Evolutionary conservation across 768 basidiomycete genomes (phyloP).

Genomic region (Mycena olivaceomarginata): DNA sequence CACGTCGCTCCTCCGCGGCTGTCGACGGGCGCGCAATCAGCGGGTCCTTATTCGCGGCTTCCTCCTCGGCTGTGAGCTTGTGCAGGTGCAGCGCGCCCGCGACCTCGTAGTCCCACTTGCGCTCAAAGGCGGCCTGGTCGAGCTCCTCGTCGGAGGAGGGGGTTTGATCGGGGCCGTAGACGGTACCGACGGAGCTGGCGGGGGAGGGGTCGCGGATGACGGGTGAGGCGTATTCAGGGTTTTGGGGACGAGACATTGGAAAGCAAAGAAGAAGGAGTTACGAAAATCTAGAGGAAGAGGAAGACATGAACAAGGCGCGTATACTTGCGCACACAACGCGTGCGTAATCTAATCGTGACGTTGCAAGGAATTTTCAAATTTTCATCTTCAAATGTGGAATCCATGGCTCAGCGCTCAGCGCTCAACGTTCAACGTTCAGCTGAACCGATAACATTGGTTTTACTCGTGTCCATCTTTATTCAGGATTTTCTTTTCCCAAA

Average conservation of each 20-base stretch:
- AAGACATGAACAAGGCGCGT: neutral
- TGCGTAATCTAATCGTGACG: no score
- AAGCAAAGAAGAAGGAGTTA: neutral
- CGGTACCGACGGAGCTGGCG: constrained; percentile 71
- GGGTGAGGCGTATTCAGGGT: constrained; percentile 68
- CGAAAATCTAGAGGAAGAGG: neutral
- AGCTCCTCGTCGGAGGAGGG: constrained; percentile 68
- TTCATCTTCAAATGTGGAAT: no score
- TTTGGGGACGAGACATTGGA: constrained; percentile 31
- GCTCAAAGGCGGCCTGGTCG: constrained; percentile 61
- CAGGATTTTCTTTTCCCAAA: no score
- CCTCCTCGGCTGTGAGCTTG: constrained; percentile 62
- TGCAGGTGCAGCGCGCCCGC: constrained; percentile 54
- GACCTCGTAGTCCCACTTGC: constrained; percentile 60
- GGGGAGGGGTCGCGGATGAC: constrained; percentile 70
- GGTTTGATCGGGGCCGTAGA: constrained; percentile 67
- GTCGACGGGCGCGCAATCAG: constrained; percentile 55
- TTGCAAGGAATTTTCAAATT: no score
- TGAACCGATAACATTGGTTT: no score
- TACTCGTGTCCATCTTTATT: no score
- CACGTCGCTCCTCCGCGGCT: constrained; percentile 59
- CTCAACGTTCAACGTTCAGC: no score
- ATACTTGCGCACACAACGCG: constrained; percentile 19
- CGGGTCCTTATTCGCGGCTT: constrained; percentile 61
- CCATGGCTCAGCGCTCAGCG: no score